Evolutionary conservation across 2,329 filamentous ascomycete species (phyloP).

Genomic region (Bipolaris zeicola): DNA sequence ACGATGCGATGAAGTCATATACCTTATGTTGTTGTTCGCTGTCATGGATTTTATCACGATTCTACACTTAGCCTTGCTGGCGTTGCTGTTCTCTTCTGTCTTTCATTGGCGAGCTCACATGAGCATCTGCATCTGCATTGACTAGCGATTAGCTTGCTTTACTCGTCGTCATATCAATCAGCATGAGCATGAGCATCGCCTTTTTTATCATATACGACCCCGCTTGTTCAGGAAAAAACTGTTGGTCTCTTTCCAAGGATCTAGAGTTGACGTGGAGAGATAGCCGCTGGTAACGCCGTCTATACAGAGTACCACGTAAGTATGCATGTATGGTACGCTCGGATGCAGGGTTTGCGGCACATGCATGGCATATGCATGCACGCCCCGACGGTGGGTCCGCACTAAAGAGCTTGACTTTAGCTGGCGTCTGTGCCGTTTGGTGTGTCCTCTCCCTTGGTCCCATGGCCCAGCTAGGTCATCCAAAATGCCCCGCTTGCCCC

Average conservation of each 20-base stretch:
- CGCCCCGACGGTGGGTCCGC: slow-evolving; percentile 2
- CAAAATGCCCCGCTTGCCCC: slow-evolving; percentile 31
- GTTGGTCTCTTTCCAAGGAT: too few relatives aligned
- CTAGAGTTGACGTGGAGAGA: background rate
- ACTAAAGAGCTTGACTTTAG: slow-evolving; percentile 17
- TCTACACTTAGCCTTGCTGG: background rate
- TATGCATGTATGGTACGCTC: background rate
- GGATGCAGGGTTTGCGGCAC: slow-evolving; percentile 3
- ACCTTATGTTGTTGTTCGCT: background rate
- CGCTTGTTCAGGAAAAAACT: too few relatives aligned
- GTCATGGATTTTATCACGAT: background rate
- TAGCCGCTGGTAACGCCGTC: background rate
- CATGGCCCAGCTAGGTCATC: background rate
- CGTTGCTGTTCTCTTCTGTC: background rate
- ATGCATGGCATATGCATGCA: slow-evolving; percentile 1
- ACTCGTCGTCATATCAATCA: background rate
- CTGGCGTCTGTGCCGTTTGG: slow-evolving; percentile 4
- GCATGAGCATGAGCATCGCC: background rate
- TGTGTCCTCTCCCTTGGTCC: slow-evolving; percentile 1
- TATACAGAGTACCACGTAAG: background rate
- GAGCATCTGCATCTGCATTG: background rate
- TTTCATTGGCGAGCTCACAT: background rate
- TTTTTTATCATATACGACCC: background rate
- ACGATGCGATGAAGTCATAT: background rate
- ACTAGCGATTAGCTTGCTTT: background rate